phyloP scores from a whole-genome alignment of 2,329 filamentous ascomycete genomes.

The Ustilaginoidea virens region DNA sequence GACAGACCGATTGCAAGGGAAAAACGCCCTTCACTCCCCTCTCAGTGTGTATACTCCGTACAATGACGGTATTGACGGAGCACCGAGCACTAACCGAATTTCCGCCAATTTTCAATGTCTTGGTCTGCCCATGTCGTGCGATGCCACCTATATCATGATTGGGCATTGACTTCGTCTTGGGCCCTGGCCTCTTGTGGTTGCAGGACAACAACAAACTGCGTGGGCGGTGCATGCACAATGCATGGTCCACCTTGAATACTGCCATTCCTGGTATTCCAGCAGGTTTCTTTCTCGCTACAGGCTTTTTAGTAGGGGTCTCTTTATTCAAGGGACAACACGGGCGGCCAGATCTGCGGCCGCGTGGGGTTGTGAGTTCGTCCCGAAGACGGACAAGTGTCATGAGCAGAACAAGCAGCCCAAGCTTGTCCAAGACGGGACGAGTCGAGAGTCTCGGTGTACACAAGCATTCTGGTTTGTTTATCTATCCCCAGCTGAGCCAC shows the following conservation, averaged over 20 bases:
- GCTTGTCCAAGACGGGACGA: conserved; percentile 9
- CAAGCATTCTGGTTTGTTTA: conserved; percentile 17
- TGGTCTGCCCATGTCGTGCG: conserved; percentile 2
- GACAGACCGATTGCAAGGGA: too few relatives aligned
- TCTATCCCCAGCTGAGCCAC: conserved; percentile 4
- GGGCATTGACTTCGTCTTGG: conserved; percentile 5
- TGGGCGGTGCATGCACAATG: conserved; percentile 2
- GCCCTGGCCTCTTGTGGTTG: conserved; percentile 1
- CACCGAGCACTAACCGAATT: too few relatives aligned
- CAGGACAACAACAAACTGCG: conserved; percentile 1
- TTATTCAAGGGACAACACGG: conserved; percentile 9
- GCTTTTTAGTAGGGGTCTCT: conserved; percentile 1
- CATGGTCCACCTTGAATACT: conserved; percentile 4
- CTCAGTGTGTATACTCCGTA: too few relatives aligned
- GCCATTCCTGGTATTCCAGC: conserved; percentile 3
- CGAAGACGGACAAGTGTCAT: conserved; percentile 21
- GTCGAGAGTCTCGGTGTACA: conserved; percentile 20
- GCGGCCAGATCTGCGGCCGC: conserved; percentile 24
- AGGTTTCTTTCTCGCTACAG: conserved; percentile 2
- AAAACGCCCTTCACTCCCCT: too few relatives aligned
- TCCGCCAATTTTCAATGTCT: too few relatives aligned
- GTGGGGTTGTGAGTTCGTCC: conserved; percentile 25
- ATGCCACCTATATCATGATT: conserved; percentile 6
- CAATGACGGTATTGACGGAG: too few relatives aligned
- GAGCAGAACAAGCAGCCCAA: conserved; percentile 12